These are phyloP conservation scores for Parathielavia hyrcaniae DNA, from an alignment of 495 filamentous ascomycete genomes.

Conservation along the genomic window DNA sequence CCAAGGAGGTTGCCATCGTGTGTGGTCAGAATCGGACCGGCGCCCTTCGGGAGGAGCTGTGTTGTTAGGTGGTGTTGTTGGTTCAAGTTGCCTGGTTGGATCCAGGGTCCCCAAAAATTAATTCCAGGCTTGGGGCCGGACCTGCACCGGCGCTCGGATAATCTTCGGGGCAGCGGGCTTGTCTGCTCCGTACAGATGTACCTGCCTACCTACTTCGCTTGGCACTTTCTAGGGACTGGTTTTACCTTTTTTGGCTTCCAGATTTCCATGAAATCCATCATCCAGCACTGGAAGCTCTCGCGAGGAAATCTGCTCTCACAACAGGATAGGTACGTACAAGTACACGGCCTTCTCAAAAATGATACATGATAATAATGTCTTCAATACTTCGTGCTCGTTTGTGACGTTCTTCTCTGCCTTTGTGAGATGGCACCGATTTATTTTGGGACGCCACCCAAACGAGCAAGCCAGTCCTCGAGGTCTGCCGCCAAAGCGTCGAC, in stretches of 20 bases:
- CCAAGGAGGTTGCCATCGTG: constrained; percentile 19
- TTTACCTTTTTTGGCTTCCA: too few species aligned
- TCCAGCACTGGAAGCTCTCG: too few species aligned
- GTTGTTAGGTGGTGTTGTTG: neutral
- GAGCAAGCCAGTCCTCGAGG: constrained; percentile 26
- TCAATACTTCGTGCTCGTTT: too few species aligned
- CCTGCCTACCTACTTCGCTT: too few species aligned
- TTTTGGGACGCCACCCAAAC: constrained; percentile 4
- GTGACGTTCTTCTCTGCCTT: neutral
- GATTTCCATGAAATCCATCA: too few species aligned
- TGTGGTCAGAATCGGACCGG: neutral
- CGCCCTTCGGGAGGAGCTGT: neutral
- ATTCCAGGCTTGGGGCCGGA: neutral
- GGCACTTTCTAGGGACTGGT: too few species aligned
- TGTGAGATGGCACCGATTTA: neutral
- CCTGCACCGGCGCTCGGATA: constrained; percentile 4
- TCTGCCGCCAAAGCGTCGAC: constrained; percentile 29
- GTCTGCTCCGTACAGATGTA: too few species aligned
- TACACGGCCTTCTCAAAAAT: too few species aligned
- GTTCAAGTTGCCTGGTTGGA: neutral
- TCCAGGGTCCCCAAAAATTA: constrained; percentile 10
- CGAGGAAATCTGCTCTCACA: too few species aligned
- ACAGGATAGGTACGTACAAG: too few species aligned
- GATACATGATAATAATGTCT: too few species aligned
- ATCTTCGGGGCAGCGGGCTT: constrained; percentile 11